Percentiles rank a stretch among this genome's conserved stretches.
Evolutionary conservation across 176 grass and related monocot species (phyloP).

Genomic region (Thinopyrum elongatum): DNA sequence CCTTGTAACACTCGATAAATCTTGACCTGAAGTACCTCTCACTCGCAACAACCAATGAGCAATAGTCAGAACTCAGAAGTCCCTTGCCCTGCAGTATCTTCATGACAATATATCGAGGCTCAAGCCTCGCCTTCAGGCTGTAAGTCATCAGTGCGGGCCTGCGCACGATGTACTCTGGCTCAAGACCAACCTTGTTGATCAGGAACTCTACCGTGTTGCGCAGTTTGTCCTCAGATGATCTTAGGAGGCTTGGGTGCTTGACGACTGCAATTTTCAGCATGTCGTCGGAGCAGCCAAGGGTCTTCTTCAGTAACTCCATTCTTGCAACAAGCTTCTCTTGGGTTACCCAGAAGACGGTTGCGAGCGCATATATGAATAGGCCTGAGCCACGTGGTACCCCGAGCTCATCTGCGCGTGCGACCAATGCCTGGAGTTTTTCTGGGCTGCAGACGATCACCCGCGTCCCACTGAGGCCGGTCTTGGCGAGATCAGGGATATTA

Average conservation of each 20-base stretch:
- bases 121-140: slow-evolving; percentile 27
- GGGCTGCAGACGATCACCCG: background rate
- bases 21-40: background rate
- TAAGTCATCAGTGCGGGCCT: slow-evolving; percentile 26
- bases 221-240: slow-evolving; percentile 20
- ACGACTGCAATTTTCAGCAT: slow-evolving; percentile 27
- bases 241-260: slow-evolving; percentile 16
- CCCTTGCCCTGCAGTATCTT: slow-evolving; percentile 42
- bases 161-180: slow-evolving; percentile 22
- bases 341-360: background rate
- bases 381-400: background rate
- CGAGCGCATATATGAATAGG: slow-evolving; percentile 14
- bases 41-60: background rate
- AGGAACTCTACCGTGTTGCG: slow-evolving; percentile 35
- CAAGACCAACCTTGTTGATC: slow-evolving; percentile 4
- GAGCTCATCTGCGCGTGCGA: background rate
- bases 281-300: slow-evolving; percentile 32
- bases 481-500: background rate
- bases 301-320: slow-evolving; percentile 19
- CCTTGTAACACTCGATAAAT: slow-evolving; percentile 29
- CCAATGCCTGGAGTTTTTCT: background rate
- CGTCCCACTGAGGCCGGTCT: background rate
- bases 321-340: slow-evolving; percentile 5
- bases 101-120: slow-evolving; percentile 32
- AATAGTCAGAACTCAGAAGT: background rate